Base-by-base conservation (phyloP, 768 basidiomycete genomes). In the Lactarius hengduanensis region DNA sequence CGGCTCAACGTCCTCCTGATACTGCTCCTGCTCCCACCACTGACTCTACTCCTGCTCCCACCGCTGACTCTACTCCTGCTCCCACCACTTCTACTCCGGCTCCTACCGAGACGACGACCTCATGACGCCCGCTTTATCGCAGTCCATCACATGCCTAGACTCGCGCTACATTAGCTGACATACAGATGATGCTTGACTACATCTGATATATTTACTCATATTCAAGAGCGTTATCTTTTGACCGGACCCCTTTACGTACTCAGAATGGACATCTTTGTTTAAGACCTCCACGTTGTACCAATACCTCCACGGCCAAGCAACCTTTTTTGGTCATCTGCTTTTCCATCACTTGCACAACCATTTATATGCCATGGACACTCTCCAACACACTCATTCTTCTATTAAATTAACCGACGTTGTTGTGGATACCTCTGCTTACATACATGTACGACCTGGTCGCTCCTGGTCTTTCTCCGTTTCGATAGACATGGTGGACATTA, bases 191-290 rank as follows among this genome's bases (percentile, higher is more conserved):
- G 28, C 22, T 45, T 53, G 22, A 20, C 50, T 50, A 36, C 34
- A 28, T 45, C 34, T 55, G 43, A 18, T 18, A 32, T 55, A 47
- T 26, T 26, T 43, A 43, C 28, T 20, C 13, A 40, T 20, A 30
- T 59, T 32, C 16, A 10, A 36, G 34, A 36, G 34, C 34, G 10
- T 13, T 38, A 38, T 57, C 55, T n/a, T 34, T 28, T 57, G 30
- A 10, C 30, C 34, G 55, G 28, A 16, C 15, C 30, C 28, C 26
- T 57, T 55, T 16, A 22, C 8, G 34, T 28, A 9, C 58, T 54
- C 30, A 26, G 54, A 63, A 45, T 6, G 62, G 66, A 67, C 66
- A 59, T 59, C 41, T 55, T 53, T 16, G n/a, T 53, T 62, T 53
- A 18, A 13, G 20, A 57, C 47, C 4, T 15, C 47, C 32, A 60